Base-by-base conservation (phyloP, 225 moss, liverwort and hornwort genomes). In the Climacium dendroides region DNA sequence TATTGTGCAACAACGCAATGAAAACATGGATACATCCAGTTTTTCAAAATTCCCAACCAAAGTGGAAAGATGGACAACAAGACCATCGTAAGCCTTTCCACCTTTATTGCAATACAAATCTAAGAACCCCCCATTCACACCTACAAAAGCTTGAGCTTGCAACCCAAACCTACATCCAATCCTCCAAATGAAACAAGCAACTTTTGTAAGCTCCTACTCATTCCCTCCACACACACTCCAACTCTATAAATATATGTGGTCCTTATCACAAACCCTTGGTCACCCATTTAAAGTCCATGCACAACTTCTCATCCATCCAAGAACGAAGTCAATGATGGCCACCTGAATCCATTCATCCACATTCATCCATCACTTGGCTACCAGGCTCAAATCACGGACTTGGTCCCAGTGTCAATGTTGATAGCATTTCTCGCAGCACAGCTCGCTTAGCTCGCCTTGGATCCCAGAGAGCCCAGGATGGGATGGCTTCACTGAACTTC, bases 91-190 rank as follows among this genome's bases (percentile, higher is more conserved):
- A 24, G 76, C 15, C 7, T n/a, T n/a, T 76, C 76, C 76, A 76
- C 47, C 15, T 54, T 76, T 76, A 76, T 76, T 54, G n/a, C 76
- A 23, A 34, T 34, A 8, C 20, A 58, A 19, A 28, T 8, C 26
- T 1, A 19, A 28, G 41, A 17, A 28, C 43, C 0, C 0, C 5
- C 43, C 37, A 0, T 11, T 1, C 26, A 24, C 41, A 7, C 50
- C 13, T 7, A 28, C 28, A 43, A 32, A 45, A 54, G 24, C 37
- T 37, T n/a, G 17, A 55, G 37, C 78, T 55, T 23, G 25, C 16
- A 55, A 53, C 55, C 32, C 77, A 53, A 77, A 24, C 77, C 10
- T 24, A 35, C 13, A 35, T 76, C 25, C 17, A 35, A 17, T 78
- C 78, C 25, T 55, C 57, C 54, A 78, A 54, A 78, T 53, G 54